Base-by-base conservation (phyloP, 495 filamentous ascomycete genomes). In the Ascodesmis nigricans region DNA sequence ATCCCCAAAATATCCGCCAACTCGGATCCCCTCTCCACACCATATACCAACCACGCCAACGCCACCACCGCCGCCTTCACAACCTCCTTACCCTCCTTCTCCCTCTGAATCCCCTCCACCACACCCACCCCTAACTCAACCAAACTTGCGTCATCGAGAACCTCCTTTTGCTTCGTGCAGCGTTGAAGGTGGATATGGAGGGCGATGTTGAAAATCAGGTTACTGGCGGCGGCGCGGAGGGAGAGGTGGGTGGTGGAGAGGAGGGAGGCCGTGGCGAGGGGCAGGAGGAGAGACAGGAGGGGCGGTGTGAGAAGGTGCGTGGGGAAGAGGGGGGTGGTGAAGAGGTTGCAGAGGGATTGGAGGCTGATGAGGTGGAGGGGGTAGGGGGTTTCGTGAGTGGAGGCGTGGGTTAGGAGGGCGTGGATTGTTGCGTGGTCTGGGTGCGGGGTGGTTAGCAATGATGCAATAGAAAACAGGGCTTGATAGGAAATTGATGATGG, bases 201-300 rank as follows among this genome's bases (percentile, higher is more conserved):
- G 0, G 79, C 66, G 2, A 95, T 52, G 39, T 93, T 91, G 55
- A 83, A 83, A 1, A 77, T 66, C n/a, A 93, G 55, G 0, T 74
- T 75, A 10, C 81, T 65, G 0, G 82, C 78, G 4, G 79, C 75
- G 9, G 81, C 76, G 20, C 83, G 72, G 7, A 64, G 49, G 29
- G 56, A 62, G 33, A 45, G 50, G 38, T 70, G 67, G 15, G 48
- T 52, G 19, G 57, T 59, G 31, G 71, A 66, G 3, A 71, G 58
- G 29, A 74, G 57, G 37, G 61, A 63, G 5, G 58, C 57, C 3
- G 67, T 64, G 9, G 67, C 52, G 5, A 71, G 53, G 0, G 55
- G 39, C 3, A 36, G 39, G 5, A 58, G 55, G 4, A 68, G 53
- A 15, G 37, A 21, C 17, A 39, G 18, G 5, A 52, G 37, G 4